phyloP scores from a whole-genome alignment of 2,329 filamentous ascomycete species.

The Alternaria incomplexa region DNA sequence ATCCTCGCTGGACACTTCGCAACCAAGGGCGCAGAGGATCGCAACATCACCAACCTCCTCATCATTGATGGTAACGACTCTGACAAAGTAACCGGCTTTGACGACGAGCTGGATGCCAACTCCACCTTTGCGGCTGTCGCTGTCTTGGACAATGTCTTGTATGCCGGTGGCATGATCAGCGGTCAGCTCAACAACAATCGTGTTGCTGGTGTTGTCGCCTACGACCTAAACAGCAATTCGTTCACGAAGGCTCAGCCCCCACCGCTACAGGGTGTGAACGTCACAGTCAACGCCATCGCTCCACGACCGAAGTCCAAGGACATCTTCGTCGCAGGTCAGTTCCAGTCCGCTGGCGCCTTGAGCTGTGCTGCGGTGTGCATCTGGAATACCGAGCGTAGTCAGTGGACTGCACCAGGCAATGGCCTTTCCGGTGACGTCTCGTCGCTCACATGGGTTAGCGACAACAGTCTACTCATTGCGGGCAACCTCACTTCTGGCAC shows the following conservation, averaged over 20 bases:
- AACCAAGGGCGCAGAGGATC: constrained; percentile 70
- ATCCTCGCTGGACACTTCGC: constrained; percentile 88
- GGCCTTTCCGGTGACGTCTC: constrained; percentile 74
- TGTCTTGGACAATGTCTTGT: constrained; percentile 62
- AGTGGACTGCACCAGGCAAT: constrained; percentile 82
- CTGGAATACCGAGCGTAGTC: constrained; percentile 71
- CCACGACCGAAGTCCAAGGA: constrained; percentile 72
- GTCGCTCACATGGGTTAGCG: constrained; percentile 76
- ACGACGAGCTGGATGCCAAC: constrained; percentile 67
- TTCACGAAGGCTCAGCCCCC: constrained; percentile 75
- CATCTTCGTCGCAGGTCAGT: constrained; percentile 86
- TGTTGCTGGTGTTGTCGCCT: constrained; percentile 78
- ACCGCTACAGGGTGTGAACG: constrained; percentile 71
- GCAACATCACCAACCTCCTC: constrained; percentile 77
- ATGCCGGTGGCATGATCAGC: constrained; percentile 79
- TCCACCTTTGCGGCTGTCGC: constrained; percentile 78
- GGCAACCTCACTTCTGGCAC: constrained; percentile 75
- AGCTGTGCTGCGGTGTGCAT: constrained; percentile 83
- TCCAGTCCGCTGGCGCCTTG: constrained; percentile 81
- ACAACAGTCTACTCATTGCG: constrained; percentile 74
- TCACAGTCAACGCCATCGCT: constrained; percentile 77
- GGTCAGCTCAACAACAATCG: constrained; percentile 69
- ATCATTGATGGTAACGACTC: constrained; percentile 79
- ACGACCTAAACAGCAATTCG: constrained; percentile 70
- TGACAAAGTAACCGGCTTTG: constrained; percentile 72